Conservation (phyloP, 139 green algal species). For the Desmodesmus armatus region DNA sequence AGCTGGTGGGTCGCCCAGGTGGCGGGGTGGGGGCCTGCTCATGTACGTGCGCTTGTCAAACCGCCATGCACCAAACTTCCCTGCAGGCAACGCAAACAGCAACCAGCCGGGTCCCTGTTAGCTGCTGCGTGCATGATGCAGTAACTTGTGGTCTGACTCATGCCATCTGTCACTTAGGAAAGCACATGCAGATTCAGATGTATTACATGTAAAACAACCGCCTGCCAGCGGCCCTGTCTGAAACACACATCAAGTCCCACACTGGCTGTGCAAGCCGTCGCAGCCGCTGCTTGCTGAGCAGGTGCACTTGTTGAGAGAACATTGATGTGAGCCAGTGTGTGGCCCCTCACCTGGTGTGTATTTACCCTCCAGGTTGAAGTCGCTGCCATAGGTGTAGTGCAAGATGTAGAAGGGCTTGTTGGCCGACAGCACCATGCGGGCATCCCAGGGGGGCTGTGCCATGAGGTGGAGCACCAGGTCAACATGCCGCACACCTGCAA, state of each 20-base stretch:
- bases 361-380: constrained; percentile 82
- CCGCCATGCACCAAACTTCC: constrained; percentile 91
- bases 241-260: not conserved
- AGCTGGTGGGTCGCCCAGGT: constrained; percentile 72
- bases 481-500: constrained; percentile 67
- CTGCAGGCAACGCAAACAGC: constrained; percentile 8
- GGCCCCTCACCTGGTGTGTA: constrained; percentile 16
- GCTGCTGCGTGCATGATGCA: no score
- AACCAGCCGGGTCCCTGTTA: no score
- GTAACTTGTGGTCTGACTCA: no score
- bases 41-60: constrained; percentile 97
- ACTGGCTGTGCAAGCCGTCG: no score
- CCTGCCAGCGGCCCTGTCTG: no score
- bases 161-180: no score
- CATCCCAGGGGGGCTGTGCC: constrained; percentile 94
- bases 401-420: constrained; percentile 87
- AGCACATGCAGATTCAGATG: no score
- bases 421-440: constrained; percentile 50
- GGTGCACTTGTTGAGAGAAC: no score
- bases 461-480: constrained; percentile 78
- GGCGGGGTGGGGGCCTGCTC: constrained; percentile 66
- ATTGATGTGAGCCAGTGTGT: no score
- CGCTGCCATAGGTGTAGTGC: constrained; percentile 98
- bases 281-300: no score
- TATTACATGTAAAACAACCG: no score